Evolutionary conservation across 2,329 filamentous ascomycete species (phyloP).

Genomic region (Didymella sp.): DNA sequence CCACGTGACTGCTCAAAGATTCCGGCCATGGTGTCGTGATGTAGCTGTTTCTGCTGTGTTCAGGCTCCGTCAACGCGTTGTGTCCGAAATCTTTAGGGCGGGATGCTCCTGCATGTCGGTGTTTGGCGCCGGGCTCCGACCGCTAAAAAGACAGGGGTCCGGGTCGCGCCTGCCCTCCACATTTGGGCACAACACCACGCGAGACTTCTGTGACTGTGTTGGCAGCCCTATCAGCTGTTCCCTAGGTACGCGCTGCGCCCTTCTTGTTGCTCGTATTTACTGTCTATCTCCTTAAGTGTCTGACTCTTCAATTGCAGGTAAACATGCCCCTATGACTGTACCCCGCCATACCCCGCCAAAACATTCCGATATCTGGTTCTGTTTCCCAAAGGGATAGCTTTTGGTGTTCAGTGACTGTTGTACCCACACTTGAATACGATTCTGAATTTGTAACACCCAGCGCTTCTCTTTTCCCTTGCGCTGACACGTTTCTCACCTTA

Average conservation of each 20-base stretch:
- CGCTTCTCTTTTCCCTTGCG: background rate
- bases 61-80: constrained; percentile 39
- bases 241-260: constrained; percentile 16
- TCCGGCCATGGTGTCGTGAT: constrained; percentile 73
- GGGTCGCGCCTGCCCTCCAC: constrained; percentile 40
- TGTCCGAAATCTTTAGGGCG: constrained; percentile 37
- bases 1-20: constrained; percentile 96
- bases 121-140: constrained; percentile 33
- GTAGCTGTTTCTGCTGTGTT: constrained; percentile 40
- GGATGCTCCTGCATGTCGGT: constrained; percentile 32
- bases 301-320: constrained; percentile 37
- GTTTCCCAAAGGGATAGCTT: constrained; percentile 19
- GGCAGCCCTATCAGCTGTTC: constrained; percentile 9
- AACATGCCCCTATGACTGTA: constrained; percentile 23
- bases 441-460: background rate
- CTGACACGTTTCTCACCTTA: constrained; percentile 20
- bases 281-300: constrained; percentile 14
- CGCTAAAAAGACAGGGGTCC: constrained; percentile 12
- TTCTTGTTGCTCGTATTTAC: constrained; percentile 3
- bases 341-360: constrained; percentile 46
- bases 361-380: constrained; percentile 23
- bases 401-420: constrained; percentile 15
- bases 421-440: constrained; percentile 11
- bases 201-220: constrained; percentile 32
- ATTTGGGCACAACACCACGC: constrained; percentile 34